A percentile compares a stretch with the other conserved stretches of the same genome.
Evolutionary conservation across 208 protist species (phyloP).

Genomic region (Naegleria gruberi): DNA sequence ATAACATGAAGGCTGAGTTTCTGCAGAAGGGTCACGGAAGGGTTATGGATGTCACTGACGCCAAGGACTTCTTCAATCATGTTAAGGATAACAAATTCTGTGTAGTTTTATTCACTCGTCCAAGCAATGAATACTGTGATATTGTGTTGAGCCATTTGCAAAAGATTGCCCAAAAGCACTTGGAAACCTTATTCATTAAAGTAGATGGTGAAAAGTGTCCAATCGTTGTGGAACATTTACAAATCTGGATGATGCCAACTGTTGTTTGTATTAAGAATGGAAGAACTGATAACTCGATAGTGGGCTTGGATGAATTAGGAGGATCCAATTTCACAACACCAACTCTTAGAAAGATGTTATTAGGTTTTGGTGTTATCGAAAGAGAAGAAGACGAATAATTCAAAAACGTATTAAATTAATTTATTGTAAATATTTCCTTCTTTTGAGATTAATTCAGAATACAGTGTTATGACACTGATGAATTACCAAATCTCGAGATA

Average conservation of each 20-base stretch:
- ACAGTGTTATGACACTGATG: too few relatives aligned
- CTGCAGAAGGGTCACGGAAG: not conserved
- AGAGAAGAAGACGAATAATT: not conserved
- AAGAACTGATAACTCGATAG: slow-evolving; percentile 30
- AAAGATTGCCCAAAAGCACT: not conserved
- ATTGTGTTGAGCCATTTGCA: not conserved
- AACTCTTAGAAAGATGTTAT: not conserved
- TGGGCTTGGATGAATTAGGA: slow-evolving; percentile 39
- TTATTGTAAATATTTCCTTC: not conserved
- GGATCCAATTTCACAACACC: not conserved
- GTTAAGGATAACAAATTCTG: not conserved
- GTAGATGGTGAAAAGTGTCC: slow-evolving; percentile 35
- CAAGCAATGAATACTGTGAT: not conserved
- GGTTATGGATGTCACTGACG: not conserved
- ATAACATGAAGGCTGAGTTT: not conserved
- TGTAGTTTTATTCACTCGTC: not conserved
- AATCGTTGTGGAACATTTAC: slow-evolving; percentile 31
- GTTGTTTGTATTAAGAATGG: slow-evolving; percentile 28
- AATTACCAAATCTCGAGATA: too few relatives aligned
- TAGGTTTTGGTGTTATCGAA: not conserved
- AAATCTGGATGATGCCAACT: slow-evolving; percentile 35
- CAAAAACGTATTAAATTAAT: not conserved
- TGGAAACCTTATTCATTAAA: slow-evolving; percentile 23
- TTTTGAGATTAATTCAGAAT: too few relatives aligned
- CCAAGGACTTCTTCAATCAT: not conserved